Conservation (phyloP, 2,329 filamentous ascomycete species). For the Cladorrhinum sp. region DNA sequence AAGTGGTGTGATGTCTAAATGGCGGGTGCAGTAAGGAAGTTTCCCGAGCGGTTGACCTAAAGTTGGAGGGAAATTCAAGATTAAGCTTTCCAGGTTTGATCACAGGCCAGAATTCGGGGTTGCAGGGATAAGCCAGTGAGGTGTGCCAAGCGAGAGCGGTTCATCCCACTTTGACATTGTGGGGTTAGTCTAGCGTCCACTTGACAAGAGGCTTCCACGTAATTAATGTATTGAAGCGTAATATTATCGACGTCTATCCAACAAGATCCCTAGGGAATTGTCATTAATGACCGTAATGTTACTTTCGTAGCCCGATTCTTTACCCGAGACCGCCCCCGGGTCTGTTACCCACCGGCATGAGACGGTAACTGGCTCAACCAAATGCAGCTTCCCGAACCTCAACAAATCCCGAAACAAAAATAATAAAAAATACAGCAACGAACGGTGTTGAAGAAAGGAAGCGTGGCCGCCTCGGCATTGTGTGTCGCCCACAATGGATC, state of each 20-base stretch:
- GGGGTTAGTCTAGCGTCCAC: background rate
- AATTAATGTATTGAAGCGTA: background rate
- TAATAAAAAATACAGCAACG: background rate
- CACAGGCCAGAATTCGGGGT: background rate
- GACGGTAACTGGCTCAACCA: constrained; percentile 9
- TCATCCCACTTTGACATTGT: background rate
- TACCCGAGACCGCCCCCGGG: background rate
- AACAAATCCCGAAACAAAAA: background rate
- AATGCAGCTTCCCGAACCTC: constrained; percentile 4
- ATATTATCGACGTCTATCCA: background rate
- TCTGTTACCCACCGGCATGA: background rate
- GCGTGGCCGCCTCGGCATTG: constrained; percentile 11
- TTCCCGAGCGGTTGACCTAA: too few relatives aligned
- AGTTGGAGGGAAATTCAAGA: too few relatives aligned
- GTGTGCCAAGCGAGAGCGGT: background rate
- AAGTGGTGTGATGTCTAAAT: too few relatives aligned
- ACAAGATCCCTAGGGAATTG: background rate
- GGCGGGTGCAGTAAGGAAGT: too few relatives aligned
- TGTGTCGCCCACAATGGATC: constrained; percentile 31
- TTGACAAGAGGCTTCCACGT: background rate
- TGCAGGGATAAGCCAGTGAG: constrained; percentile 48
- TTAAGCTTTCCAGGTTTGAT: background rate
- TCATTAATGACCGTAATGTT: background rate
- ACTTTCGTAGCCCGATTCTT: background rate
- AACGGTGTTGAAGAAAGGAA: background rate